These are phyloP conservation scores for Sugiyamaella floridensis DNA, from an alignment of 805 yeast genomes.

Conservation along the genomic window DNA sequence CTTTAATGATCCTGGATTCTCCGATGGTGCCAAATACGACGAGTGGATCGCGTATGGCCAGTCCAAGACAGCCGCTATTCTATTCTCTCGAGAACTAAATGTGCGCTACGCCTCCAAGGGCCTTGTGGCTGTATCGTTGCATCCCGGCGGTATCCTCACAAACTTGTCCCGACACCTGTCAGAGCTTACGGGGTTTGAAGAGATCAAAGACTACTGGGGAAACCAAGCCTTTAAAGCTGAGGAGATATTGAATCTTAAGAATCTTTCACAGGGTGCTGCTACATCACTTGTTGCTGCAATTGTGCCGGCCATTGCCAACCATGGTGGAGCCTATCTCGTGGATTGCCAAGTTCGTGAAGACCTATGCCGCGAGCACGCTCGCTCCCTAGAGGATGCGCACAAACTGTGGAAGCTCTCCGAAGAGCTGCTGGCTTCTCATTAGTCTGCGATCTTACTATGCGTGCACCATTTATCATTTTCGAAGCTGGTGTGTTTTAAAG, in stretches of 20 bases:
- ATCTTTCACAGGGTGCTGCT: conserved; percentile 1
- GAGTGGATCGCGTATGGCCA: conserved; percentile 2
- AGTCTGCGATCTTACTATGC: no score
- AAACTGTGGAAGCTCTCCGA: conserved; percentile 9
- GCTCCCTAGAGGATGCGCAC: conserved; percentile 1
- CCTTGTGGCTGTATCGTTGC: conserved; percentile 2
- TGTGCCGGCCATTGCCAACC: background rate
- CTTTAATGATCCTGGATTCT: conserved; percentile 6
- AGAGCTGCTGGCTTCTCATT: background rate
- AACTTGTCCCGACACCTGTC: conserved; percentile 8
- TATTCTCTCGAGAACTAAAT: conserved; percentile 3
- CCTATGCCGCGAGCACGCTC: conserved; percentile 1
- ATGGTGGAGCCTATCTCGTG: conserved; percentile 3
- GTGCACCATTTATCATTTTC: no score
- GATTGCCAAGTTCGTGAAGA: conserved; percentile 6
- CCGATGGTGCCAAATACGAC: conserved; percentile 5
- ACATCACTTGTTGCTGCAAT: conserved; percentile 6
- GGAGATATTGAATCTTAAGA: background rate
- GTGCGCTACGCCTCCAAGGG: conserved; percentile 2
- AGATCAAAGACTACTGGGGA: conserved; percentile 1
- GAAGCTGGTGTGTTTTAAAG: no score
- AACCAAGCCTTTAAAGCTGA: background rate
- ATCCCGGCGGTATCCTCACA: conserved; percentile 11
- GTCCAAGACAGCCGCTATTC: conserved; percentile 5
- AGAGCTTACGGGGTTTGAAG: background rate